These are phyloP conservation scores for Plasmodium vivax DNA, from an alignment of 169 alveolate species.

Conservation along the genomic window DNA sequence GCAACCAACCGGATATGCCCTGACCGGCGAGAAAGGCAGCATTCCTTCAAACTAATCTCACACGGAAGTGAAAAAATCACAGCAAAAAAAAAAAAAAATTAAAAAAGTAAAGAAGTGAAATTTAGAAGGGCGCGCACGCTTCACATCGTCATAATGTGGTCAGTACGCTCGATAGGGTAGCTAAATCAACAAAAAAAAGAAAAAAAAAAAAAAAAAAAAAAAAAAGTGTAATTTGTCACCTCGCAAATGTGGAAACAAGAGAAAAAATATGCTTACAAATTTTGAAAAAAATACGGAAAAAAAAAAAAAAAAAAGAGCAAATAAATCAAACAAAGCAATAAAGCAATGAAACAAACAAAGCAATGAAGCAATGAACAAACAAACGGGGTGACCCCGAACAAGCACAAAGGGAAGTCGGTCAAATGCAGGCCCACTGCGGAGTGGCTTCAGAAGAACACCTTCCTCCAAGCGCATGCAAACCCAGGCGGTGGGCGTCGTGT, in stretches of 20 bases:
- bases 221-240: not conserved
- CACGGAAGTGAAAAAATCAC: not conserved
- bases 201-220: not conserved
- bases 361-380: too few species aligned
- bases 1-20: not conserved
- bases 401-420: not conserved
- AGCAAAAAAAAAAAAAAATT: not conserved
- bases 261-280: not conserved
- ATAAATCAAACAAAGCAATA: too few species aligned
- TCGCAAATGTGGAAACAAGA: not conserved
- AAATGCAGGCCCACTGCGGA: not conserved
- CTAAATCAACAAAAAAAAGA: not conserved
- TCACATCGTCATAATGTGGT: not conserved
- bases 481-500: not conserved
- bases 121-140: not conserved
- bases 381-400: not conserved
- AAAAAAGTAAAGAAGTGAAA: not conserved
- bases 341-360: too few species aligned
- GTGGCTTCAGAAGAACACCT: not conserved
- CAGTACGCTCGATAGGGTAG: not conserved
- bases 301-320: too few species aligned
- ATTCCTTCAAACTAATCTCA: not conserved
- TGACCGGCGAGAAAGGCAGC: not conserved
- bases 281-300: not conserved
- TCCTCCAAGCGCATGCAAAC: not conserved